A percentile compares a stretch with the other conserved stretches of the same genome.
Conservation (phyloP, 768 basidiomycete species). For the Butyriboletus loyo region DNA sequence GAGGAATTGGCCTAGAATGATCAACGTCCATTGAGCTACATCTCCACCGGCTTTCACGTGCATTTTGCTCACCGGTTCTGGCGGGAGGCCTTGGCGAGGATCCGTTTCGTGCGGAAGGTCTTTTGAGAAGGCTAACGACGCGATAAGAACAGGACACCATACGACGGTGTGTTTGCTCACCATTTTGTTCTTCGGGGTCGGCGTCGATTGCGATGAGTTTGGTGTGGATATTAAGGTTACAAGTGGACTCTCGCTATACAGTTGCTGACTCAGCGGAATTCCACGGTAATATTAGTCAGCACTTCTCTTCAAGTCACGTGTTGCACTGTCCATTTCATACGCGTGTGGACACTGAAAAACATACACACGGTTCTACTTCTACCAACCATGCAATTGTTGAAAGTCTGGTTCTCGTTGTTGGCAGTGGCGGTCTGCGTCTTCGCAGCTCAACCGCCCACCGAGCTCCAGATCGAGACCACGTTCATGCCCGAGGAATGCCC, state of each 20-base stretch:
- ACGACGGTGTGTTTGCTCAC: slow-evolving; percentile 31
- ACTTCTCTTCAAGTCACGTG: slow-evolving; percentile 1
- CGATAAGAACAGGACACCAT: background rate
- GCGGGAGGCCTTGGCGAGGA: slow-evolving; percentile 90
- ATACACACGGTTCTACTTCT: background rate
- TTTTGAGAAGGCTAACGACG: slow-evolving; percentile 91
- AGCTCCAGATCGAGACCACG: slow-evolving; percentile 62
- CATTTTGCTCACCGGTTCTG: slow-evolving; percentile 80
- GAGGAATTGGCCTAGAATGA: slow-evolving; percentile 81
- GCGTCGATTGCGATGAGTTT: slow-evolving; percentile 22
- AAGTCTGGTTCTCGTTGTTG: slow-evolving; percentile 44
- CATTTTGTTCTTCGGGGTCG: slow-evolving; percentile 45
- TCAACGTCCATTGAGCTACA: background rate
- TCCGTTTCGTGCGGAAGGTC: slow-evolving; percentile 95
- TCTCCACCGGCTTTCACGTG: background rate
- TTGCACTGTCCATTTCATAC: background rate
- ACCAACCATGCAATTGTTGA: slow-evolving; percentile 51
- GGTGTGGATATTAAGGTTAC: slow-evolving; percentile 34
- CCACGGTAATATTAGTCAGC: slow-evolving; percentile 7
- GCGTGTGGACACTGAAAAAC: background rate
- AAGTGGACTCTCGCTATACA: slow-evolving; percentile 35
- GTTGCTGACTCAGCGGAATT: slow-evolving; percentile 35
- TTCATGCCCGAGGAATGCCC: slow-evolving; percentile 56
- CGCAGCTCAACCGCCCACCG: slow-evolving; percentile 47
- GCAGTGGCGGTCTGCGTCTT: slow-evolving; percentile 46